A percentile compares a stretch with the other conserved stretches of the same genome.
These are phyloP conservation scores for Helicostylum pulchrum DNA, from an alignment of 192 early-diverging fungal species.

Conservation along the genomic window DNA sequence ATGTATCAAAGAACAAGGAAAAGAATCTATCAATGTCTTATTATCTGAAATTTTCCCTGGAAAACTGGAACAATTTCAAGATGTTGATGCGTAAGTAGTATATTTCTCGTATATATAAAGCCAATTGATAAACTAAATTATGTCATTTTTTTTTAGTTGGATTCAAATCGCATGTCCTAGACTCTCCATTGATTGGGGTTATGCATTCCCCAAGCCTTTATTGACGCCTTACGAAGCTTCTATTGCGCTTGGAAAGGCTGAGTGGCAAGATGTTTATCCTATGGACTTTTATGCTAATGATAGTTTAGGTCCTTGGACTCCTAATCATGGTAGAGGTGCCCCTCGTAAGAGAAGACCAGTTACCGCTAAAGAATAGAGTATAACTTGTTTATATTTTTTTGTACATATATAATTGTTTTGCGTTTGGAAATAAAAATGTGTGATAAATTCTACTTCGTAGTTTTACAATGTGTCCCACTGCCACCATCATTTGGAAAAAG, in stretches of 20 bases:
- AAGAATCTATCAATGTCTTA: constrained; percentile 70
- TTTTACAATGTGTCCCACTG: too few species aligned
- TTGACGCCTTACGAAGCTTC: constrained; percentile 94
- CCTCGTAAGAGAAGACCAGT: constrained; percentile 6
- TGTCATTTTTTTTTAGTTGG: constrained; percentile 51
- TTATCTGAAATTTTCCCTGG: constrained; percentile 94
- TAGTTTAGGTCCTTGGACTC: constrained; percentile 89
- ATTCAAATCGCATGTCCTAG: constrained; percentile 96
- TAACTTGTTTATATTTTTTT: too few species aligned
- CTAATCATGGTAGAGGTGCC: constrained; percentile 71
- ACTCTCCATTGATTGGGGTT: constrained; percentile 98
- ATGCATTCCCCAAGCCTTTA: constrained; percentile 88
- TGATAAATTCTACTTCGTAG: too few species aligned
- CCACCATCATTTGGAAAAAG: too few species aligned
- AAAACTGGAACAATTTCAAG: constrained; percentile 85
- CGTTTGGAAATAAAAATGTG: too few species aligned
- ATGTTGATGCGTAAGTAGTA: constrained; percentile 67
- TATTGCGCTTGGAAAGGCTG: constrained; percentile 73
- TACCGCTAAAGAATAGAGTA: not conserved
- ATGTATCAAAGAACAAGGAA: constrained; percentile 57
- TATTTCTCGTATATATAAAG: not conserved
- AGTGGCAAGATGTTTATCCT: constrained; percentile 87
- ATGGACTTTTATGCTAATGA: constrained; percentile 98
- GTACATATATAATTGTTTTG: too few species aligned
- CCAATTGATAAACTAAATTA: not conserved